Percentiles rank a stretch among this genome's conserved stretches.
phyloP scores from a whole-genome alignment of 2,329 filamentous ascomycete genomes.

The Fusarium austroafricanum region DNA sequence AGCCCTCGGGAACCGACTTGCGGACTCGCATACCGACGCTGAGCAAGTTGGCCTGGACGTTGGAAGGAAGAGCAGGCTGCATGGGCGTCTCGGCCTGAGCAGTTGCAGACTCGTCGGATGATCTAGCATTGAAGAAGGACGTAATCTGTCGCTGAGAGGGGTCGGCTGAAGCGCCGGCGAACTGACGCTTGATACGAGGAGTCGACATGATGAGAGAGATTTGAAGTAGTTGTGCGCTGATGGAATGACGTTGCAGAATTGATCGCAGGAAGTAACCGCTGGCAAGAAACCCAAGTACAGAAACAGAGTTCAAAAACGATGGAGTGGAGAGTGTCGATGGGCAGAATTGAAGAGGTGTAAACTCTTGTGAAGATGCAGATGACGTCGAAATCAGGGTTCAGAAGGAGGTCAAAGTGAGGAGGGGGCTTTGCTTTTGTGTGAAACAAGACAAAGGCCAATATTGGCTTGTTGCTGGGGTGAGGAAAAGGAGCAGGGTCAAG shows the following conservation, averaged over 20 bases:
- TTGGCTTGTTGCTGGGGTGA: conserved; percentile 36
- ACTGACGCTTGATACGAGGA: conserved; percentile 70
- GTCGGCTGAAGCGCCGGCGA: conserved; percentile 69
- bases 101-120: conserved; percentile 46
- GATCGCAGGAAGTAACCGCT: conserved; percentile 10
- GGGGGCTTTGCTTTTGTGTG: conserved; percentile 12
- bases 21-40: conserved; percentile 94
- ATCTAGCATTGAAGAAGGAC: conserved; percentile 65
- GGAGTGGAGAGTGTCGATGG: conserved; percentile 37
- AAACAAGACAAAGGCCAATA: conserved; percentile 5
- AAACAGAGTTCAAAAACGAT: conserved; percentile 3
- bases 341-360: conserved; percentile 1
- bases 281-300: neutral
- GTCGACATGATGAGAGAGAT: conserved; percentile 58
- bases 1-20: conserved; percentile 93
- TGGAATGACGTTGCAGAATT: conserved; percentile 9
- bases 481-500: conserved; percentile 11
- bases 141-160: conserved; percentile 72
- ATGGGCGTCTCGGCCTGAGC: conserved; percentile 42
- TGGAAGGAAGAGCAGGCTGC: conserved; percentile 67
- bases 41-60: conserved; percentile 84
- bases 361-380: conserved; percentile 6
- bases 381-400: conserved; percentile 40
- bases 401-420: conserved; percentile 18
- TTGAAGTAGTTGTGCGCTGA: conserved; percentile 4